Percentiles rank a stretch among this genome's conserved stretches.
These are phyloP conservation scores for Ceratocystis albifundus DNA, from an alignment of 2,329 filamentous ascomycete species.

Conservation along the genomic window DNA sequence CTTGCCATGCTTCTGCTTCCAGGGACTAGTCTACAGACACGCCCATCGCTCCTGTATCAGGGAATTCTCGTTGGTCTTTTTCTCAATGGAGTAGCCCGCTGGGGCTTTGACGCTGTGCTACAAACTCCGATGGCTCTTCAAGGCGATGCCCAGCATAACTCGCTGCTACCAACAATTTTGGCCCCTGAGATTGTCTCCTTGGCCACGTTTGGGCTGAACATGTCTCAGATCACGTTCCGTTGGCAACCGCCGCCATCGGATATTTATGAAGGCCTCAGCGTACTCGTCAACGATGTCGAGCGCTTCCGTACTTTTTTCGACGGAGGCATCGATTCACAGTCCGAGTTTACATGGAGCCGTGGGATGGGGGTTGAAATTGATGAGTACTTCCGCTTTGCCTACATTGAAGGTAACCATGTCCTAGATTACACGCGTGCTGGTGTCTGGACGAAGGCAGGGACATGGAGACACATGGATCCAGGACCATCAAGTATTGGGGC, in stretches of 20 bases:
- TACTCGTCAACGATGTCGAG: constrained; percentile 79
- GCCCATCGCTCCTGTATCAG: constrained; percentile 75
- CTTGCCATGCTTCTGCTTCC: constrained; percentile 76
- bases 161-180: constrained; percentile 46
- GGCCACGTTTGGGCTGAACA: constrained; percentile 24
- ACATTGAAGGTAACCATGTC: constrained; percentile 51
- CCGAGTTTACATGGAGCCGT: constrained; percentile 49
- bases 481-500: constrained; percentile 43
- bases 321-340: constrained; percentile 36
- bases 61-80: constrained; percentile 83
- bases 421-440: constrained; percentile 69
- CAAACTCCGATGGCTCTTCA: constrained; percentile 66
- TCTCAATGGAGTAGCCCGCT: constrained; percentile 84
- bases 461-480: constrained; percentile 54
- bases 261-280: constrained; percentile 61
- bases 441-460: constrained; percentile 51
- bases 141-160: constrained; percentile 53
- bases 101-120: constrained; percentile 83
- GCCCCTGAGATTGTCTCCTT: constrained; percentile 33
- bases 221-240: constrained; percentile 51
- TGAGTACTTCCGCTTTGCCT: constrained; percentile 70
- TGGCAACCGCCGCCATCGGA: constrained; percentile 38
- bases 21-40: constrained; percentile 78
- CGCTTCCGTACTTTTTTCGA: constrained; percentile 61
- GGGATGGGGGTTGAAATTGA: constrained; percentile 37